phyloP scores from a whole-genome alignment of 2,329 filamentous ascomycete species.

The Sporothrix brunneoviolacea region DNA sequence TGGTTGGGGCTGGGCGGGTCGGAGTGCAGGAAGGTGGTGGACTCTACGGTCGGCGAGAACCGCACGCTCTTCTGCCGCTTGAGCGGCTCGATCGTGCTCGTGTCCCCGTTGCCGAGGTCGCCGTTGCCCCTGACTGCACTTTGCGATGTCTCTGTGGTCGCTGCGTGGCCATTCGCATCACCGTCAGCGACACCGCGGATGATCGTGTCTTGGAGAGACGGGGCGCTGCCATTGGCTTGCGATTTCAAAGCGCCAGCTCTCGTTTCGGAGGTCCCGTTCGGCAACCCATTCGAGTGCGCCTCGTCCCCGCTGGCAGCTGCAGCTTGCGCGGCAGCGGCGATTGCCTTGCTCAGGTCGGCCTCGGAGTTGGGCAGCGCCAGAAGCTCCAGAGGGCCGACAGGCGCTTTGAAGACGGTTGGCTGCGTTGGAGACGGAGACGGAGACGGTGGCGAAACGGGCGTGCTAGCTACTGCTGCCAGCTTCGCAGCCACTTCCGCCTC shows the following conservation, averaged over 20 bases:
- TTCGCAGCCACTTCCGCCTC: constrained; percentile 22
- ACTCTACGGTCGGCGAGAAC: constrained; percentile 62
- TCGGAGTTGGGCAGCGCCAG: constrained; percentile 51
- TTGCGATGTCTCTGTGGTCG: neutral
- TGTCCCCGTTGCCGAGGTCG: neutral
- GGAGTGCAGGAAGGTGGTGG: constrained; percentile 49
- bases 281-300: too few relatives aligned
- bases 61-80: constrained; percentile 59
- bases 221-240: neutral
- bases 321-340: neutral
- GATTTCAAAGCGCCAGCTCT: neutral
- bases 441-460: neutral
- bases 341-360: constrained; percentile 26
- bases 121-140: neutral
- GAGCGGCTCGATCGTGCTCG: constrained; percentile 10
- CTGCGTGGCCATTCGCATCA: neutral
- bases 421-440: neutral
- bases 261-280: too few relatives aligned
- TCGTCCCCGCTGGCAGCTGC: too few relatives aligned
- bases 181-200: neutral
- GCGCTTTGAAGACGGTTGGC: constrained; percentile 21
- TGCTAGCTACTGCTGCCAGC: neutral
- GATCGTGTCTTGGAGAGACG: neutral
- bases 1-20: constrained; percentile 44
- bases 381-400: constrained; percentile 41